A percentile compares a stretch with the other conserved stretches of the same genome.
Evolutionary conservation across 2,329 filamentous ascomycete genomes (phyloP).

Genomic region (Aureobasidium pullulans): DNA sequence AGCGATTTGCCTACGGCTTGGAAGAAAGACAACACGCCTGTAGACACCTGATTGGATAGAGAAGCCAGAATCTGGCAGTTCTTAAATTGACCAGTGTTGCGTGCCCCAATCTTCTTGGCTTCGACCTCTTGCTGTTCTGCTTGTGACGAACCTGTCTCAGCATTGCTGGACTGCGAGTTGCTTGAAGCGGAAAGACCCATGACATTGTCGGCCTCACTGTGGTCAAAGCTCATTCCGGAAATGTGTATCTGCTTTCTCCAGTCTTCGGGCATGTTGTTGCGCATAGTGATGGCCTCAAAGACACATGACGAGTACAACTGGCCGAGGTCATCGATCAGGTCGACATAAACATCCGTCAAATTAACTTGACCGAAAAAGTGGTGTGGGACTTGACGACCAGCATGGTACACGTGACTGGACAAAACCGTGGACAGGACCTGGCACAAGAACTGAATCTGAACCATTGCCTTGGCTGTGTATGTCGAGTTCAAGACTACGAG

Average conservation of each 20-base stretch:
- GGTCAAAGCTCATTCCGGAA: conserved; percentile 31
- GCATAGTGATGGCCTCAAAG: conserved; percentile 74
- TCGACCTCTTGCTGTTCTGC: neutral
- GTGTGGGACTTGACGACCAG: conserved; percentile 52
- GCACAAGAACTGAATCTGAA: conserved; percentile 66
- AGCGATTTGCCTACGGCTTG: conserved; percentile 78
- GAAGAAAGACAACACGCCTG: conserved; percentile 75
- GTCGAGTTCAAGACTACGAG: conserved; percentile 53
- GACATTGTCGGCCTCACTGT: conserved; percentile 33
- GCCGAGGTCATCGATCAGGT: conserved; percentile 67
- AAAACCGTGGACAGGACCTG: conserved; percentile 25
- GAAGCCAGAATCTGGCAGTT: conserved; percentile 74
- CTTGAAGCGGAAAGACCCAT: conserved; percentile 22
- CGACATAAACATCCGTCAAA: conserved; percentile 72
- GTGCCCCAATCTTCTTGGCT: neutral
- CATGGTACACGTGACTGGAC: conserved; percentile 18
- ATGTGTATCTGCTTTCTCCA: conserved; percentile 48
- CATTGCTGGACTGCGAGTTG: neutral
- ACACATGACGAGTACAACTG: conserved; percentile 71
- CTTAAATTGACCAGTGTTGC: conserved; percentile 44
- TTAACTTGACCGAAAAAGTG: conserved; percentile 65
- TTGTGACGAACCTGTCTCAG: neutral
- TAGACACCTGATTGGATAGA: conserved; percentile 70
- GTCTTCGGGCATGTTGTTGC: conserved; percentile 63
- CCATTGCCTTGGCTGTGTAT: conserved; percentile 66